Evolutionary conservation across 352 stramenopile species (phyloP).

Genomic region (Globisporangium lucens): DNA sequence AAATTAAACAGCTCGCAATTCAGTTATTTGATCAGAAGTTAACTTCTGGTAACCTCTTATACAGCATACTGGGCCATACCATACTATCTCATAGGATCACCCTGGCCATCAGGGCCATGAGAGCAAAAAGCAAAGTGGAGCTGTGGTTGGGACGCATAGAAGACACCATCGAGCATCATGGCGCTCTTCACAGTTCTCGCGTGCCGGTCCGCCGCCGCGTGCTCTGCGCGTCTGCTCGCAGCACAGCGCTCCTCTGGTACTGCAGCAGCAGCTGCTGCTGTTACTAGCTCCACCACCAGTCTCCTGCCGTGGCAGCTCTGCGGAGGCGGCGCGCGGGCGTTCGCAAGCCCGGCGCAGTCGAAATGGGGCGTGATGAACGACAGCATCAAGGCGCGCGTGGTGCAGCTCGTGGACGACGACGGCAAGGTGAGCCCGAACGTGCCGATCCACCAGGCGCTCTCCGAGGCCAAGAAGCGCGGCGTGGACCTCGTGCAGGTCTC

Average conservation of each 20-base stretch:
- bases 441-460: slow-evolving; percentile 47
- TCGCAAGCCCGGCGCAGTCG: slow-evolving; percentile 21
- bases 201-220: neutral
- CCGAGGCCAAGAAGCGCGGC: slow-evolving; percentile 38
- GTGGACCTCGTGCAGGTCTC: slow-evolving; percentile 81
- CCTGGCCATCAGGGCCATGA: neutral
- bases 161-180: neutral
- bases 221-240: slow-evolving; percentile 1
- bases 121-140: neutral
- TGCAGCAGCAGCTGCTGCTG: neutral
- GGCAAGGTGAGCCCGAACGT: slow-evolving; percentile 49
- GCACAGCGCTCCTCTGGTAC: neutral
- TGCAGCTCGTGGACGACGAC: slow-evolving; percentile 55
- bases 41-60: neutral
- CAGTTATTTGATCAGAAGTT: no score
- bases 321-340: slow-evolving; percentile 17
- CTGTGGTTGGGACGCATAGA: neutral
- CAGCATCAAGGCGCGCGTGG: slow-evolving; percentile 47
- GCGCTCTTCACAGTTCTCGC: neutral
- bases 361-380: slow-evolving; percentile 64
- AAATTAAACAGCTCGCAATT: no score
- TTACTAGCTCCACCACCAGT: neutral
- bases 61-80: neutral
- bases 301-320: neutral
- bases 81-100: neutral